Evolutionary conservation across 768 basidiomycete genomes (phyloP), one percentile per base, ranked within the genome.

Genomic region (Mycena kentingensis): DNA sequence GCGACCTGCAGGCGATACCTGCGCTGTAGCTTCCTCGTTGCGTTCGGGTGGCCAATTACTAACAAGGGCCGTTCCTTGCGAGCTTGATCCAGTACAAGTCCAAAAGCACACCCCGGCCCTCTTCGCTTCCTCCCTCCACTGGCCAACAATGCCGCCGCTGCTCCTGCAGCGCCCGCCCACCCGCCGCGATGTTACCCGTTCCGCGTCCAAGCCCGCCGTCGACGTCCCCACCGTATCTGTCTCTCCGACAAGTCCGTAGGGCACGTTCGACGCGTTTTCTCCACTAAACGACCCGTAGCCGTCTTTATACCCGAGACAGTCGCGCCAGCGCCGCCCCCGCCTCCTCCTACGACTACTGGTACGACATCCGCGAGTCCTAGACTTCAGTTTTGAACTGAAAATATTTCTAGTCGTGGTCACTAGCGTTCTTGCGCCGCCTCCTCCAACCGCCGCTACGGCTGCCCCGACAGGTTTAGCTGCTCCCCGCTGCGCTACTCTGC

Each of bases 381-480:
- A n/a, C n/a, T 32, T 16, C 10, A 16, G 31, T 32, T 8, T 32
- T 16, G 31, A 8, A 8, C 16, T 16, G 8, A 16, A 32, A 32
- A 8, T 32, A 8, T 32, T 16, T 32, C 16, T 32, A 32, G 31
- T 32, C 10, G 31, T 32, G 10, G 31, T 32, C 8, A 32, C 31
- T 32, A 32, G 31, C 31, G 31, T 32, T 8, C 7, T 24, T 22
- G 12, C 36, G 19, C 18, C 18, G 36, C 18, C 36, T 7, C 7
- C 36, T 19, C 8, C 36, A 37, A 27, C 41, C 22, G 26, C 41
- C 41, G 41, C 37, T 6, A 38, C 37, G 13, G 27, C 18, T 21
- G 18, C 18, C 18, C 28, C 52, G 37, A 58, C 57, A 31, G 49
- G 57, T 47, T 25, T n/a, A 29, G 27, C 10, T n/a, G 10, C 19